These are phyloP conservation scores for Apophysomyces elegans DNA, from an alignment of 371 early-diverging fungal genomes.

Conservation along the genomic window DNA sequence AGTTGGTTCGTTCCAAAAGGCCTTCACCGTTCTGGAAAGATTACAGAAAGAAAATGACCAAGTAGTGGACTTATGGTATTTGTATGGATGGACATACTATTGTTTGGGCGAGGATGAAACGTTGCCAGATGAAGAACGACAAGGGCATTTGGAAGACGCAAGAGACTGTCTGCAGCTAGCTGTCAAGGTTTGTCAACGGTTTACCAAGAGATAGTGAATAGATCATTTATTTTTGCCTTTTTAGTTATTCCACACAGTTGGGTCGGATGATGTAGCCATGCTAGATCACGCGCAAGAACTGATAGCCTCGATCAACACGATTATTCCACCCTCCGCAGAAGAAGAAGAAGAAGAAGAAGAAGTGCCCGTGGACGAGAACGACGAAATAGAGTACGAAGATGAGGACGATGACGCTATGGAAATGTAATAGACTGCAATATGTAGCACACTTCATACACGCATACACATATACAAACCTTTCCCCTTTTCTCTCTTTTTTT, in stretches of 20 bases:
- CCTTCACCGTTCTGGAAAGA: constrained; percentile 79
- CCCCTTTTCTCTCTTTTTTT: not conserved
- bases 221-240: constrained; percentile 20
- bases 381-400: constrained; percentile 41
- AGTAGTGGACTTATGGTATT: constrained; percentile 90
- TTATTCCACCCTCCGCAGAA: constrained; percentile 50
- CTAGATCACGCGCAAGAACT: constrained; percentile 74
- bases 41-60: constrained; percentile 91
- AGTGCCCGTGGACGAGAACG: constrained; percentile 21
- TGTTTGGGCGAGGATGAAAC: constrained; percentile 74
- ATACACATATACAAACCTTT: constrained; percentile 9
- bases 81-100: constrained; percentile 92
- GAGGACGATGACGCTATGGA: constrained; percentile 56
- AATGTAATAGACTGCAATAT: constrained; percentile 21
- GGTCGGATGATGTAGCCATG: constrained; percentile 72
- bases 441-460: not conserved
- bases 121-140: constrained; percentile 52
- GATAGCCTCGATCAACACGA: constrained; percentile 54
- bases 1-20: constrained; percentile 73
- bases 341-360: constrained; percentile 46
- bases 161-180: constrained; percentile 78
- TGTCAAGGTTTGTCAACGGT: constrained; percentile 58
- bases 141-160: constrained; percentile 69
- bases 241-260: constrained; percentile 60
- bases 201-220: constrained; percentile 4